Base-by-base conservation (phyloP, 257 asterid genomes). In the Cinchona pubescens region DNA sequence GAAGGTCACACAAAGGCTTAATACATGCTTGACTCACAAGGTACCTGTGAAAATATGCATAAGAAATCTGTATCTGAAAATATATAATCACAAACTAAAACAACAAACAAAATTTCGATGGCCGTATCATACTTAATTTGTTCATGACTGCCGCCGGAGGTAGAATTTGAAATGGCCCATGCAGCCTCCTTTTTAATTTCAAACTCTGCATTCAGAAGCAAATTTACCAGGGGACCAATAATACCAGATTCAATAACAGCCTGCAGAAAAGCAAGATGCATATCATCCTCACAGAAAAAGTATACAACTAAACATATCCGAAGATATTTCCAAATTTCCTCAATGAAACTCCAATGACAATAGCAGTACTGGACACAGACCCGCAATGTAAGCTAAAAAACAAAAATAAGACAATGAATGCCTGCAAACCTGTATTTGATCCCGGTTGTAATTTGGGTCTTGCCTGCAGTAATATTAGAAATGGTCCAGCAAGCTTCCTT, bases 401-500 rank as follows among this genome's bases (percentile, higher is more conserved):
- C 45, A 62, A 40, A 53, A 23, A 8, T 5, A 16, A 46, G 21
- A 72, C 19, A 18, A 45, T 4, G 11, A 4, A 72, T 43, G 19
- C 4, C 21, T 48, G 30, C 62, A 43, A 67, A 90, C 97, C 96
- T 92, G 96, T 70, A 92, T 90, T 73, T 92, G 97, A 1, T 82
- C 93, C 81, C 59, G 81, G 84, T 89, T 90, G n/a, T 25, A 40
- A 37, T 4, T 30, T 7, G 10, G 23, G n/a, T n/a, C n/a, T n/a
- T n/a, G 72, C 97, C 97, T 42, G 97, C 97, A 27, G 96, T 90
- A 80, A 91, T 90, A 82, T 91, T 91, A 67, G 96, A 91, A 43
- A 91, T 83, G 23, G 96, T 88, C 97, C 97, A 90, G 82, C 97
- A 92, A 71, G 97, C 96, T 84, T 92, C 97, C 86, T 92, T 90